Base-by-base conservation (phyloP, 225 moss, liverwort and hornwort genomes). In the Ulota crispa region DNA sequence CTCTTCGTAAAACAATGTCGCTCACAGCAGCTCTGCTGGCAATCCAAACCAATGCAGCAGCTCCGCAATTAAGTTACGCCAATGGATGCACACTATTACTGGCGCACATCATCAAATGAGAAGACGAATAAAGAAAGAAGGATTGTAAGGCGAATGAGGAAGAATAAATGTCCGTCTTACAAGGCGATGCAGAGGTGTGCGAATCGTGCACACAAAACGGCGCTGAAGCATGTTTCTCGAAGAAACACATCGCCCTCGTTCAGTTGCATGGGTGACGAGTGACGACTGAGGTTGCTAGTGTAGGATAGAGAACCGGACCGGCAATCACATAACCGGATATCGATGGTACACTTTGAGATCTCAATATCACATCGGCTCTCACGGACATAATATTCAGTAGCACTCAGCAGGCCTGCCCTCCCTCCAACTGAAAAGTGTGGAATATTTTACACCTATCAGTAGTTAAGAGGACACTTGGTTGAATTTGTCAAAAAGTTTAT, bases 151-250 rank as follows among this genome's bases (percentile, higher is more conserved):
- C 2, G 9, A 26, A 60, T 24, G 41, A 72, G 78, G 55, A 43
- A 21, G 64, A 14, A 7, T 26, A 43, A 55, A 71, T 12, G 16
- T 0, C 14, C 20, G 9, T 16, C 82, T 54, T 66, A 83, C 85
- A 63, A 76, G 75, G 14, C 55, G 72, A 28, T 47, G 26, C 30
- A 77, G 55, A 36, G 47, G 77, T 72, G 87, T 61, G 72, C 85
- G 60, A 60, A 79, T 79, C 26, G 72, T 56, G 60, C 72, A 79
- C 72, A 88, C 36, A 15, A 64, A 41, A 6, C 80, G 80, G 45
- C 42, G 77, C 62, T 32, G 85, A 72, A 77, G 82, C 88, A 88
- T 85, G 76, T 80, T 67, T 59, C 26, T n/a, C 19, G 0, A 37
- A 39, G 18, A 27, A 72, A 72, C 20, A 72, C 20, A 41, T 36